phyloP scores from a whole-genome alignment of 2,329 filamentous ascomycete genomes.

The Grosmannia huntii region DNA sequence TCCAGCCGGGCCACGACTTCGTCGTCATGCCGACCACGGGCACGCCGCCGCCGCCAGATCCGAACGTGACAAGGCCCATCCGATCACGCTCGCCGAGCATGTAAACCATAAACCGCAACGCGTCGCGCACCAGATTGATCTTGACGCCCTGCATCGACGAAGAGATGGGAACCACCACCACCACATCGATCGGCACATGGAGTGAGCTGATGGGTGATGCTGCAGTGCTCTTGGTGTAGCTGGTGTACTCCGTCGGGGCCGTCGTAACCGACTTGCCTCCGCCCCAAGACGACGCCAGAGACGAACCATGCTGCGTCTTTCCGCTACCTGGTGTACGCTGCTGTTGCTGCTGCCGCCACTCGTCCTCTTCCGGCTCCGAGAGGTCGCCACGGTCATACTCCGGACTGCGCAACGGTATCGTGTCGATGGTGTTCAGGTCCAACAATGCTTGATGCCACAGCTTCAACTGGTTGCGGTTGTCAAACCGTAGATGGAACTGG shows the following conservation, averaged over 20 bases:
- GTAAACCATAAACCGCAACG: conserved; percentile 80
- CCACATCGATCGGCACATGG: conserved; percentile 88
- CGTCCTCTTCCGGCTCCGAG: conserved; percentile 81
- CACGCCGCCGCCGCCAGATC: conserved; percentile 83
- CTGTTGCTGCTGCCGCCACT: conserved; percentile 50
- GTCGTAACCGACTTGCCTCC: conserved; percentile 73
- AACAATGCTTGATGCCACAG: conserved; percentile 79
- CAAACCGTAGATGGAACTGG: conserved; percentile 85
- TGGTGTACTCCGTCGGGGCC: conserved; percentile 85
- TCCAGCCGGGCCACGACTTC: conserved; percentile 87
- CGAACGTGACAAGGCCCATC: conserved; percentile 95
- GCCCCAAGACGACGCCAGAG: conserved; percentile 70
- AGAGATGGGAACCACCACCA: conserved; percentile 92
- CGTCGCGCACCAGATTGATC: conserved; percentile 85
- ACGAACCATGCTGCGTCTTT: conserved; percentile 45
- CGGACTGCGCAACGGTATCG: conserved; percentile 49
- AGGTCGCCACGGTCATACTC: conserved; percentile 67
- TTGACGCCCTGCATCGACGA: conserved; percentile 99
- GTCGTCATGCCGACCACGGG: conserved; percentile 97
- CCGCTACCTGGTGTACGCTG: conserved; percentile 24
- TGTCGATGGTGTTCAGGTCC: conserved; percentile 65
- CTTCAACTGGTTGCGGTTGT: conserved; percentile 71
- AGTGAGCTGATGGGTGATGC: conserved; percentile 34
- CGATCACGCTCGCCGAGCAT: conserved; percentile 85
- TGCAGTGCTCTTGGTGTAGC: conserved; percentile 40